Percentiles rank a stretch among this genome's conserved stretches.
These are phyloP conservation scores for Osmanthus fragrans DNA, from an alignment of 257 asterid species.

Conservation along the genomic window DNA sequence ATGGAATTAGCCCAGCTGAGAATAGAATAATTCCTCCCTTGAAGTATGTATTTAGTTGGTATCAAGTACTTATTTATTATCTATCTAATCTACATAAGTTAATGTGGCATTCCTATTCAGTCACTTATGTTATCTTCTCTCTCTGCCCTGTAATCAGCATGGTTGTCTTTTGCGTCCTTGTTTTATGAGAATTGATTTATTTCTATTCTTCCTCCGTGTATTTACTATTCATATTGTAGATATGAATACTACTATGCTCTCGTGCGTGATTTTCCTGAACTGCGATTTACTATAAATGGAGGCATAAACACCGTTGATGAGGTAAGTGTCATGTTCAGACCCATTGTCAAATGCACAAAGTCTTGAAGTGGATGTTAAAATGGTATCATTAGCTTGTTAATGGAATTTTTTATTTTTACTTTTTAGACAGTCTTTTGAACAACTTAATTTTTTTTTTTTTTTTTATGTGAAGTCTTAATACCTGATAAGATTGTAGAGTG, in stretches of 20 bases:
- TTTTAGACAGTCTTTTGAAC: no score
- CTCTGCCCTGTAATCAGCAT: constrained; percentile 18
- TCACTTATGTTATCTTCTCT: not conserved
- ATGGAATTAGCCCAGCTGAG: constrained; percentile 90
- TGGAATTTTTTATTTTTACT: not conserved
- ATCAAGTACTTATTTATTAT: constrained; percentile 9
- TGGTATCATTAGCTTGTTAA: not conserved
- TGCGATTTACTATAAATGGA: constrained; percentile 89
- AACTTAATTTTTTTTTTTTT: no score
- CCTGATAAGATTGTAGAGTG: not conserved
- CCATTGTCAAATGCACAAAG: constrained; percentile 6
- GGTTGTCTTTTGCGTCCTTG: constrained; percentile 7
- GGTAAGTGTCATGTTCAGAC: constrained; percentile 45
- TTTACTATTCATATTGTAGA: constrained; percentile 36
- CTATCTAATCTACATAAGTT: not conserved
- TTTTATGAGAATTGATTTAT: not conserved
- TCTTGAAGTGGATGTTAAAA: constrained; percentile 18
- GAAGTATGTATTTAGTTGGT: constrained; percentile 50
- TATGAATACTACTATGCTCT: constrained; percentile 94
- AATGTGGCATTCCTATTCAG: constrained; percentile 15
- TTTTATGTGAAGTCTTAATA: not conserved
- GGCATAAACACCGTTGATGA: constrained; percentile 84
- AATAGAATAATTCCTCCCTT: constrained; percentile 91
- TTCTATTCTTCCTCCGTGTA: not conserved
- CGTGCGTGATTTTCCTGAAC: constrained; percentile 92